Base-by-base conservation (phyloP, 78 protist species). In the Dictyostelium purpureum region DNA sequence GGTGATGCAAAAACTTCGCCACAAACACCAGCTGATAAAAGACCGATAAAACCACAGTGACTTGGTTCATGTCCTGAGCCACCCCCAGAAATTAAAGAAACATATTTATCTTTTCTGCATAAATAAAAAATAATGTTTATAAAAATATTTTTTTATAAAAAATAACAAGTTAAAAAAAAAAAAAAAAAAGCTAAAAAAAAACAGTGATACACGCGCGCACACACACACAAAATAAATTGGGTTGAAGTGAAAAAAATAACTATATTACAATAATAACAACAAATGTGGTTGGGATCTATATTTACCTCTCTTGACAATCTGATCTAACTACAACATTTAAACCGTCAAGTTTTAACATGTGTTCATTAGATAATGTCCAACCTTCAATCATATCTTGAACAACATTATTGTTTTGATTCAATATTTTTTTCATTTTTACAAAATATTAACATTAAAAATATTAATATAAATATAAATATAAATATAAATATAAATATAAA, bases 41-140 rank as follows among this genome's bases (percentile, higher is more conserved):
- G 14, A 0, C 96, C 97, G 6, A 96, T 65, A 65, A 61, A 96
- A 2, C 97, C 97, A 3, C 83, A 92, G 61, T 90, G 96, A 12
- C 77, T 35, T 3, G 97, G 97, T 56, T 96, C 96, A 85, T 96
- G 97, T 19, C 97, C 97, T 12, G 65, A 24, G 16, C 97, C 97
- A 49, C 97, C 97, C 4, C 97, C 97, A 1, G 69, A 24, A n/a
- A 90, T 42, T n/a, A 90, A 61, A 57, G 26, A 10, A 51, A 71
- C 74, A 45, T 37, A 57, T 28, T 49, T 31, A 26, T 43, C 80
- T n/a, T 74, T 65, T 16, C 54, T 21, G 1, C 11, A 35, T 65
- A 11, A 26, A 33, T 6, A 28, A 1, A n/a, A 54, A 81, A 31
- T 2, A 2, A 38, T 26, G 5, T 6, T 12, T 10, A 51, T 16